Evolutionary conservation across 2,329 filamentous ascomycete species (phyloP).

Genomic region (Diaporthe sp.): DNA sequence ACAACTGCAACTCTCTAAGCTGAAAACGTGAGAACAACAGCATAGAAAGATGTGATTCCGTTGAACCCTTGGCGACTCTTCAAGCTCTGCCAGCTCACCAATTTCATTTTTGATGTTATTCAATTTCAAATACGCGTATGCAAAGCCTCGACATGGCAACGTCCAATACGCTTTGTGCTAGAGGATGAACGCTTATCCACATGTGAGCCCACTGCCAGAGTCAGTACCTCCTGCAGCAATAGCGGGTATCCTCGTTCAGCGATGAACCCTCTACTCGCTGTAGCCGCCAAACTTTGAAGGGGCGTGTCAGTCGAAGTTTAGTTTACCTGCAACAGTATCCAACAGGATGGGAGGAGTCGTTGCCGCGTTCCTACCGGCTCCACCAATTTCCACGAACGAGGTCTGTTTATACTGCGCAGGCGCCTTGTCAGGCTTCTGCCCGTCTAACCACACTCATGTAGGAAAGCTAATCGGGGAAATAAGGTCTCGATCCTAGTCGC

Average conservation of each 20-base stretch:
- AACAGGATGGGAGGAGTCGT: background rate
- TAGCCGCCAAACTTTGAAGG: background rate
- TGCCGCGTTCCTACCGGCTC: too few species aligned
- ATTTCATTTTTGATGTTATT: background rate
- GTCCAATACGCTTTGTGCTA: background rate
- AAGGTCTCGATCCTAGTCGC: background rate
- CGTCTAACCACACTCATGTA: background rate
- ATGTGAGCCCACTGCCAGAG: background rate
- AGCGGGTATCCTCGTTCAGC: background rate
- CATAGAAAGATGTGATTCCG: background rate
- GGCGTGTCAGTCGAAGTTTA: background rate
- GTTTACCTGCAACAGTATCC: background rate
- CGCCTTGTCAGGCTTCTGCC: background rate
- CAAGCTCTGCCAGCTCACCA: background rate
- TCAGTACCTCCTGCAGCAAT: background rate
- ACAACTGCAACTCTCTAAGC: background rate
- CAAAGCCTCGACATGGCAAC: background rate
- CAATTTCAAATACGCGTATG: background rate
- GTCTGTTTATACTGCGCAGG: background rate
- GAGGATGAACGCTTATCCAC: background rate
- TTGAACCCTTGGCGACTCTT: background rate
- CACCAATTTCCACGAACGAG: background rate
- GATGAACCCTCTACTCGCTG: background rate
- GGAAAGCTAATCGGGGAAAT: background rate
- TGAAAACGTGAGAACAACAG: background rate